Evolutionary conservation across 352 stramenopile genomes (phyloP), one percentile per base, ranked within the genome.

Genomic region (Phytopythium kandeliae): DNA sequence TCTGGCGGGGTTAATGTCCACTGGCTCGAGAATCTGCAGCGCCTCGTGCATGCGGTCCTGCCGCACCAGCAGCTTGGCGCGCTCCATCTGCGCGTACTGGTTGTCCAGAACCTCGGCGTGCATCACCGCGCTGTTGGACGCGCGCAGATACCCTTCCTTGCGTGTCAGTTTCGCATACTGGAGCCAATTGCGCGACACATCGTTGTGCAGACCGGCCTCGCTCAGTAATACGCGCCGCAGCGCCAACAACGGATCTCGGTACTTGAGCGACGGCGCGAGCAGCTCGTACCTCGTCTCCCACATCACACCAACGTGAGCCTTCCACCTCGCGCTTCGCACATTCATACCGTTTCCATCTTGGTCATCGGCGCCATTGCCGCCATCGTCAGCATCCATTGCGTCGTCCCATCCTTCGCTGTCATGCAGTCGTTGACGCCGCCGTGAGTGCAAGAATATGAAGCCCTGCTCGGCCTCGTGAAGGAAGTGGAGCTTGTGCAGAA

Each of bases 31-130:
- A 48, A 91, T 71, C 56, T 93, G 85, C 26, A 95, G 66, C 0
- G 85, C 85, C 50, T 93, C 78, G 58, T 93, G 86, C 68, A 93
- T 78, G n/a, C 77, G 71, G 17, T 90, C 81, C 58, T 92, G 82
- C 24, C 74, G 71, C 34, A 92, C 79, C 31, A 95, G 65, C 10
- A 93, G 55, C 53, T 92, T 93, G 4, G 85, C 85, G 54, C 87
- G 85, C 60, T 94, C 82, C 19, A 92, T 58, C 26, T 67, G 52
- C 19, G 75, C 85, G 46, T 91, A 87, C 22, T 66, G 77, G 38
- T 91, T 92, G 13, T 85, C 69, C 19, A 92, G 62, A 17, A 74
- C 75, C 50, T 92, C 79, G 11, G 82, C 85, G 58, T 93, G 85
- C 81, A 95, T 93, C 25, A 93, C 66, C 2, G 85, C 85, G 58